Conservation (phyloP, 345 rosid genomes). For the Eucalyptus shirleyi region DNA sequence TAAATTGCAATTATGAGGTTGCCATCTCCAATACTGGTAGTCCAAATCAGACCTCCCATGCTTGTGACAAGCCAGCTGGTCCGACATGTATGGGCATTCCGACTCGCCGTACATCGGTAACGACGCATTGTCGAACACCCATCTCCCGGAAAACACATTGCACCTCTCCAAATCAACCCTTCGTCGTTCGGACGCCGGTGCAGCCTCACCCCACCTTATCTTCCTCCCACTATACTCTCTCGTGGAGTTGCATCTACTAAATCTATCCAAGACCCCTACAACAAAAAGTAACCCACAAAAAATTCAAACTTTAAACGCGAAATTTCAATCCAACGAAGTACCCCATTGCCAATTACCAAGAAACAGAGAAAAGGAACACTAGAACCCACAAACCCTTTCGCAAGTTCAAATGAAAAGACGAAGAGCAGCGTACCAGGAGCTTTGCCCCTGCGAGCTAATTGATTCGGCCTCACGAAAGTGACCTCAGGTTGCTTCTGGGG, state of each 20-base stretch:
- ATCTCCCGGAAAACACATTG: slow-evolving; percentile 76
- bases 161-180: slow-evolving; percentile 33
- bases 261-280: slow-evolving; percentile 77
- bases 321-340: not conserved
- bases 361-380: not conserved
- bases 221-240: slow-evolving; percentile 55
- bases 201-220: slow-evolving; percentile 35
- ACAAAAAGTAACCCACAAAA: not conserved
- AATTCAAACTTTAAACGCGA: not conserved
- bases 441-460: not conserved
- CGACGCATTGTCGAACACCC: slow-evolving; percentile 73
- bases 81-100: slow-evolving; percentile 93
- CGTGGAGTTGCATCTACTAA: slow-evolving; percentile 59
- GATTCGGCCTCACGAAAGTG: slow-evolving; percentile 49
- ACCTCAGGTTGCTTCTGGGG: slow-evolving; percentile 2
- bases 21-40: slow-evolving; percentile 94
- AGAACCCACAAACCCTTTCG: not conserved
- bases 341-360: not conserved
- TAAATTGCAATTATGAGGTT: slow-evolving; percentile 77
- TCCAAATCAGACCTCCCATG: slow-evolving; percentile 84
- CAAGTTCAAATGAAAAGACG: not conserved
- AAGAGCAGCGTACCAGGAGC: slow-evolving; percentile 20
- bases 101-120: slow-evolving; percentile 80
- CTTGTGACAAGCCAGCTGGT: slow-evolving; percentile 90
- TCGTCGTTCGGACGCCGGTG: slow-evolving; percentile 6